Base-by-base conservation (phyloP, 2,329 filamentous ascomycete genomes). In the Dothideomycetes sp. region DNA sequence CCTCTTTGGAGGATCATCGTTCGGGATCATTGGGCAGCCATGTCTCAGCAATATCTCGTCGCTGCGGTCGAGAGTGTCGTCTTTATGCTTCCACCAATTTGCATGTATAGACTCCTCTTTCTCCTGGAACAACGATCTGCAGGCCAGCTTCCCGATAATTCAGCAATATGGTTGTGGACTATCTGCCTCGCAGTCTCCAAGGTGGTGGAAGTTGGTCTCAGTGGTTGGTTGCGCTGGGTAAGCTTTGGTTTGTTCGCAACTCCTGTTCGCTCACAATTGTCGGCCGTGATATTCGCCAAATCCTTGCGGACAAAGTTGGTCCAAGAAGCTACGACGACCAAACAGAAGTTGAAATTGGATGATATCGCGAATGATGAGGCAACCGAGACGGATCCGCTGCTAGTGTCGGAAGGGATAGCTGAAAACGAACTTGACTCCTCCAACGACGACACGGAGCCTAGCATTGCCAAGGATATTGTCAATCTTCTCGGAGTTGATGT, bases 261-360 rank as follows among this genome's bases (percentile, higher is more conserved):
- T 13, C 29, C 29, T 32, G 29, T 32, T 9, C 29, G 29, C 12
- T 32, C 29, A 9, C 29, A 32, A 32, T 18, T 32, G 9, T 32
- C 29, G 9, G 29, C 29, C 12, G 29, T 32, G n/a, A 32, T 32
- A 32, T 32, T 32, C 13, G 8, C 29, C 29, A 32, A 32, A 13
- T 8, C 29, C 8, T 13, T 32, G 29, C 29, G 13, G n/a, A 32
- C 15, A 13, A 32, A 32, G 29, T 13, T 13, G 9, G 29, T 32
- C 29, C n/a, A 32, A 18, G 29, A 13, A 13, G 7, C 16, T 18
- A 8, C 12, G n/a, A 15, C 7, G n/a, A 32, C 12, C 9, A 7
- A 15, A 8, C 8, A 32, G 8, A 32, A 8, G 8, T 7, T 13
- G 29, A 32, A 9, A 8, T 8, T 8, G 8, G 15, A 15, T 32